Evolutionary conservation across 371 early-diverging fungal genomes (phyloP), one percentile per base, ranked within the genome.

Genomic region (Mucor piriformis): DNA sequence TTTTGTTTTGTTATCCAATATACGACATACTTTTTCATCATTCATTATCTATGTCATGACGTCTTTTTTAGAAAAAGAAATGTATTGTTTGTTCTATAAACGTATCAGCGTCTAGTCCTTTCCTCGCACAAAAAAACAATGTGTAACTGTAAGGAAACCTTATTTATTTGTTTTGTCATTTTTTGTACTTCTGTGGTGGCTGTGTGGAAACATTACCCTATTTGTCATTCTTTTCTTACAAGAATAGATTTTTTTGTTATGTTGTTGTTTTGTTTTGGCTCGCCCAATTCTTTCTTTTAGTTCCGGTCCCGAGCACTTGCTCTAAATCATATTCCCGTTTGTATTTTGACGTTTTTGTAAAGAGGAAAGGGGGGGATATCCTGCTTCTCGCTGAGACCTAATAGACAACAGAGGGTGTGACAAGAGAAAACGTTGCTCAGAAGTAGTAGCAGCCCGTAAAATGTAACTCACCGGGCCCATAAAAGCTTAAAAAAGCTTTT

Each of bases 141-240:
- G 43, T 43, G 46, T 24, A 46, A 46, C 24, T 8, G 6, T 13
- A 46, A 46, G 24, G 23, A 21, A 21, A 15, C 10, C 8, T 46
- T 46, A 18, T 43, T 46, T 46, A 4, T 15, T 24, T 46, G 46
- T 46, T 46, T 46, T 46, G 46, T 46, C 46, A 46, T 11, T 46
- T 46, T 20, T 20, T 46, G 46, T 46, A 21, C 24, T 44, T 44
- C 21, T 46, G 46, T 46, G 46, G 46, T 46, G 46, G 46, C 46
- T 46, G 20, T 46, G 46, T 12, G 3, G 12, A 24, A 13, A 21
- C 46, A 46, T 46, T 46, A 23, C 46, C 15, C 12, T 24, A 24
- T 46, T 24, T 46, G 46, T 21, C 11, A 25, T 2, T 46, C 3
- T 11, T 46, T 46, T 46, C 18, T n/a, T 46, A 46, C 25, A 23